Percentiles rank a stretch among this genome's conserved stretches.
These are phyloP conservation scores for Vitis rotundifolia DNA, from an alignment of 164 flowering plant genomes.

Conservation along the genomic window DNA sequence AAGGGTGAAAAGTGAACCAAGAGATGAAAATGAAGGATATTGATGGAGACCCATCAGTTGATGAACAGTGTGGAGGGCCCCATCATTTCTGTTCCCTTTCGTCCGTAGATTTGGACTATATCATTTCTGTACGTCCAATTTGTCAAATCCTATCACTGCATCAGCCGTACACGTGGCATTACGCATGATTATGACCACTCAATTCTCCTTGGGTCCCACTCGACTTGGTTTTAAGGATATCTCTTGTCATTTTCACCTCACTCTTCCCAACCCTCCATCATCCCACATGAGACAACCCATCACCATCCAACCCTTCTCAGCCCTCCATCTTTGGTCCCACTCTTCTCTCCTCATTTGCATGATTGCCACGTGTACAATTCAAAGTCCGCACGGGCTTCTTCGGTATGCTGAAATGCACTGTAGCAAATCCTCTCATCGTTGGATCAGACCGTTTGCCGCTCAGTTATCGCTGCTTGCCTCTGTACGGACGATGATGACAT, in stretches of 20 bases:
- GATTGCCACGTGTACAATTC: background rate
- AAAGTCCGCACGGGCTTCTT: too few relatives aligned
- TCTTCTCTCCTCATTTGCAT: background rate
- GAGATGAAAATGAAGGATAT: too few relatives aligned
- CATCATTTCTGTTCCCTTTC: background rate
- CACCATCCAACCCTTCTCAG: background rate
- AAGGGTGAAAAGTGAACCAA: too few relatives aligned
- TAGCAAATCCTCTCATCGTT: too few relatives aligned
- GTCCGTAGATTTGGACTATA: slow-evolving; percentile 15
- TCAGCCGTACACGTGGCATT: slow-evolving; percentile 23
- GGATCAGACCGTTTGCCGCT: too few relatives aligned
- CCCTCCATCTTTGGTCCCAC: background rate
- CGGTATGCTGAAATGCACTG: too few relatives aligned
- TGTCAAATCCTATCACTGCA: background rate
- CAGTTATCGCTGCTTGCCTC: too few relatives aligned
- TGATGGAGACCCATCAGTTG: too few relatives aligned
- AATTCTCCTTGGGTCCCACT: slow-evolving; percentile 14
- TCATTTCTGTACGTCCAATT: background rate
- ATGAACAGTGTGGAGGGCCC: too few relatives aligned
- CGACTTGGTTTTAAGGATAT: slow-evolving; percentile 9
- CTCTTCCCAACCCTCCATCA: slow-evolving; percentile 6
- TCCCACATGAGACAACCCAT: slow-evolving; percentile 19
- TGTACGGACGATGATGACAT: too few relatives aligned
- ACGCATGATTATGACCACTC: slow-evolving; percentile 17
- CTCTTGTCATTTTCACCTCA: slow-evolving; percentile 16